phyloP scores from a whole-genome alignment of 2,329 filamentous ascomycete genomes.

The Calonectria pseudoreteaudii region DNA sequence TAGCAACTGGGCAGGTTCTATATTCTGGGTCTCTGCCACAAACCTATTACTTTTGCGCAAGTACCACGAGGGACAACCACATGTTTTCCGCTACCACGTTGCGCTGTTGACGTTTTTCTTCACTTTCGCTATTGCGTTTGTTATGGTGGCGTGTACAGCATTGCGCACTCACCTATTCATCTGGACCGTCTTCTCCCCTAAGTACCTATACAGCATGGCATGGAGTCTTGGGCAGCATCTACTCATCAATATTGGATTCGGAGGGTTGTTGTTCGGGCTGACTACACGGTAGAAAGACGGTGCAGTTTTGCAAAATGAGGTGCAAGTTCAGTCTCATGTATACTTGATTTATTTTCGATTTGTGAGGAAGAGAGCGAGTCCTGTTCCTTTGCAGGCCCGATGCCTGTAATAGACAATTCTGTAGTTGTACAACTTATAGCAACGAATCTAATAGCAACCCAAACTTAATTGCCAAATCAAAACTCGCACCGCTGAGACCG shows the following conservation, averaged over 20 bases:
- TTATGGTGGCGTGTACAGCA: conserved; percentile 90
- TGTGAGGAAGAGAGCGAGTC: background rate
- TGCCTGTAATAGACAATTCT: conserved; percentile 10
- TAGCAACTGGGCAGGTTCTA: conserved; percentile 90
- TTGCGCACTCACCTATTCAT: conserved; percentile 94
- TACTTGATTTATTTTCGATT: conserved; percentile 1
- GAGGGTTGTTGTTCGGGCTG: conserved; percentile 68
- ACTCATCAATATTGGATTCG: conserved; percentile 74
- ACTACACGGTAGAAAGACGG: conserved; percentile 44
- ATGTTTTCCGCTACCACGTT: conserved; percentile 64
- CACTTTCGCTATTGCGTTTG: conserved; percentile 72
- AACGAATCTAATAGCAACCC: conserved; percentile 24
- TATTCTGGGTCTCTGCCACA: conserved; percentile 85
- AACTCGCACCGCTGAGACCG: conserved; percentile 24
- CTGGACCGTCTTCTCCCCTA: conserved; percentile 98
- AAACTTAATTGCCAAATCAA: conserved; percentile 31
- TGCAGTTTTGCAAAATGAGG: background rate
- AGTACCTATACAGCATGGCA: conserved; percentile 91
- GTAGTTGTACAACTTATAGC: conserved; percentile 23
- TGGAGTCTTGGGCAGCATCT: conserved; percentile 90
- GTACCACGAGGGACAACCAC: conserved; percentile 37
- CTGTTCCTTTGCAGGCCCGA: background rate
- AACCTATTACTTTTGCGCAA: conserved; percentile 67
- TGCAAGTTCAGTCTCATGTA: background rate
- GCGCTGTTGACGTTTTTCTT: conserved; percentile 78